Conservation (phyloP, 2,329 filamentous ascomycete genomes). For the Basipetospora sp. region DNA sequence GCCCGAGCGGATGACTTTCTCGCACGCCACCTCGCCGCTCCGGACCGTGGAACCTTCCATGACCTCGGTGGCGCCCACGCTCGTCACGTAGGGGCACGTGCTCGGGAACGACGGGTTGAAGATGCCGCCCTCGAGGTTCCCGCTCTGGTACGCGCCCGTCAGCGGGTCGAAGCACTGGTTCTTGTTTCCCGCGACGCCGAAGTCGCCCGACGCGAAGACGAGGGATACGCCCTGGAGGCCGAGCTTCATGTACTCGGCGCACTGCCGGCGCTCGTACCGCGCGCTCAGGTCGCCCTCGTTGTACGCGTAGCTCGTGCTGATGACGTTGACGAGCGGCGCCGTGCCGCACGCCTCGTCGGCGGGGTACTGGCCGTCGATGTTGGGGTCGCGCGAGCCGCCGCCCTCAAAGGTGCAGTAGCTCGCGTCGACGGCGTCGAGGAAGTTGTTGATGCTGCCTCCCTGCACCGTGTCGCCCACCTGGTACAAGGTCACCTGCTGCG, state of each 20-base stretch:
- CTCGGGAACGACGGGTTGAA: slow-evolving; percentile 25
- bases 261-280: slow-evolving; percentile 27
- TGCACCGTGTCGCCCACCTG: slow-evolving; percentile 23
- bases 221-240: slow-evolving; percentile 36
- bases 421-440: slow-evolving; percentile 31
- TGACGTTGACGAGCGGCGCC: slow-evolving; percentile 32
- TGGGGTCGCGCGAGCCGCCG: slow-evolving; percentile 19
- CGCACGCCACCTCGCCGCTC: slow-evolving; percentile 28
- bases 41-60: slow-evolving; percentile 23
- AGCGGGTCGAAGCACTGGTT: slow-evolving; percentile 20
- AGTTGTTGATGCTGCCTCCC: slow-evolving; percentile 28
- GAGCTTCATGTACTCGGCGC: slow-evolving; percentile 42
- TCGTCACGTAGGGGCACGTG: slow-evolving; percentile 31
- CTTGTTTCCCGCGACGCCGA: slow-evolving; percentile 27
- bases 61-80: slow-evolving; percentile 37
- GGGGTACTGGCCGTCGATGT: slow-evolving; percentile 23
- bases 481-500: slow-evolving; percentile 35
- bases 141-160: slow-evolving; percentile 13
- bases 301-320: slow-evolving; percentile 38
- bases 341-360: slow-evolving; percentile 30
- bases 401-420: slow-evolving; percentile 27
- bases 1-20: slow-evolving; percentile 27
- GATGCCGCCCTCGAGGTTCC: slow-evolving; percentile 7
- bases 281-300: slow-evolving; percentile 29
- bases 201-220: slow-evolving; percentile 36